Evolutionary conservation across 1,284 basidiomycete species (phyloP).

Genomic region (Phylloboletellus chloephorus): DNA sequence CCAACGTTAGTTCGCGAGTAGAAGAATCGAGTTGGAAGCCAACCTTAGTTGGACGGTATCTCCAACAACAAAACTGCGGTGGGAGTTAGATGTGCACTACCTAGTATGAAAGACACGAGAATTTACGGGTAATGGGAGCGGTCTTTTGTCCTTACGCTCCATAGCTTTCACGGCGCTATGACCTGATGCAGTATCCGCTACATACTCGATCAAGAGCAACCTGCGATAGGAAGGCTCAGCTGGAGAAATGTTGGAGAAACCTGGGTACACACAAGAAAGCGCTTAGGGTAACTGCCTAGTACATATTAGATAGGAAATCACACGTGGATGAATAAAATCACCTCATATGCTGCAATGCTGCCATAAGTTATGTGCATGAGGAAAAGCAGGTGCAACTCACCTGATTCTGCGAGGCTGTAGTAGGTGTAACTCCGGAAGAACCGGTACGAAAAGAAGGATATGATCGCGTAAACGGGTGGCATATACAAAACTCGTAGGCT

Average conservation of each 20-base stretch:
- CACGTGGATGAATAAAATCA: slow-evolving; percentile 19
- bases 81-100: neutral
- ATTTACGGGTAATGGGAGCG: slow-evolving; percentile 65
- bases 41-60: slow-evolving; percentile 78
- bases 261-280: slow-evolving; percentile 61
- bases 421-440: slow-evolving; percentile 80
- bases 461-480: slow-evolving; percentile 77
- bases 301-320: slow-evolving; percentile 29
- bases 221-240: slow-evolving; percentile 33
- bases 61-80: slow-evolving; percentile 62
- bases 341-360: slow-evolving; percentile 34
- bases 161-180: slow-evolving; percentile 64
- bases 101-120: neutral
- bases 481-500: slow-evolving; percentile 69
- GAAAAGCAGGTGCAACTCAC: slow-evolving; percentile 36
- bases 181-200: slow-evolving; percentile 60
- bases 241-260: slow-evolving; percentile 18
- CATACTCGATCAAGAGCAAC: slow-evolving; percentile 79
- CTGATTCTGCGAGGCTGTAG: slow-evolving; percentile 69
- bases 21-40: neutral
- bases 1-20: slow-evolving; percentile 4
- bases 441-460: slow-evolving; percentile 85
- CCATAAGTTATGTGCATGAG: slow-evolving; percentile 6
- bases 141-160: slow-evolving; percentile 71
- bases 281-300: slow-evolving; percentile 67